Evolutionary conservation across 257 asterid genomes (phyloP).

Genomic region (Catharanthus roseus): DNA sequence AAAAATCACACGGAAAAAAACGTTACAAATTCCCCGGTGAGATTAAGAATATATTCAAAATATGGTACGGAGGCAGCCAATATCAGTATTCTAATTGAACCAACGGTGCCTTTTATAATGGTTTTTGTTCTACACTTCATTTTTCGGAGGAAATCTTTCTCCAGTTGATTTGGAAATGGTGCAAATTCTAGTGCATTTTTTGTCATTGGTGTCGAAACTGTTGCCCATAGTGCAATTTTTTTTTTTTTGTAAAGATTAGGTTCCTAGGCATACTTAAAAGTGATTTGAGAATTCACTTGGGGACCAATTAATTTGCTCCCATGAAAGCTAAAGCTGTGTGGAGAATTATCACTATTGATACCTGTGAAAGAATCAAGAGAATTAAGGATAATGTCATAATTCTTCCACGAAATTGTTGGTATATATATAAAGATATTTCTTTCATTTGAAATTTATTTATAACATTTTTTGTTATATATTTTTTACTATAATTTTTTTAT

Average conservation of each 20-base stretch:
- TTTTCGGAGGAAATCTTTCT: slow-evolving; percentile 36
- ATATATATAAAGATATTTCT: no score
- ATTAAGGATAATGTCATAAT: not conserved
- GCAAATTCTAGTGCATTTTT: slow-evolving; percentile 68
- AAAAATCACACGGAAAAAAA: slow-evolving; percentile 58
- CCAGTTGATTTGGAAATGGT: slow-evolving; percentile 64
- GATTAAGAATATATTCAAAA: slow-evolving; percentile 66
- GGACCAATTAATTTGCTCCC: slow-evolving; percentile 72
- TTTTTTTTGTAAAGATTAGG: not conserved
- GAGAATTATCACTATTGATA: slow-evolving; percentile 41
- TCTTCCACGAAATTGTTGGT: no score
- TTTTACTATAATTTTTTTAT: no score
- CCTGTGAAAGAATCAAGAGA: slow-evolving; percentile 33
- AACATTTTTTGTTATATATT: no score
- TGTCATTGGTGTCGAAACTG: slow-evolving; percentile 65
- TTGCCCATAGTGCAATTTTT: slow-evolving; percentile 71
- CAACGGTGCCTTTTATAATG: slow-evolving; percentile 47
- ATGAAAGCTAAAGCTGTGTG: slow-evolving; percentile 56
- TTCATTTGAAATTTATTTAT: no score
- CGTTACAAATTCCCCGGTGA: slow-evolving; percentile 65
- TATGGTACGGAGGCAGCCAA: slow-evolving; percentile 60
- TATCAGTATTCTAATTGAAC: slow-evolving; percentile 44
- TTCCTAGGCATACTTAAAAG: slow-evolving; percentile 36
- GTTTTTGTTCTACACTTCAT: slow-evolving; percentile 41
- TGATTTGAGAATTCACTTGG: slow-evolving; percentile 54